Evolutionary conservation across 164 flowering plant species (phyloP), one percentile per base, ranked within the genome.

Genomic region (Tetrastigma voinierianum): DNA sequence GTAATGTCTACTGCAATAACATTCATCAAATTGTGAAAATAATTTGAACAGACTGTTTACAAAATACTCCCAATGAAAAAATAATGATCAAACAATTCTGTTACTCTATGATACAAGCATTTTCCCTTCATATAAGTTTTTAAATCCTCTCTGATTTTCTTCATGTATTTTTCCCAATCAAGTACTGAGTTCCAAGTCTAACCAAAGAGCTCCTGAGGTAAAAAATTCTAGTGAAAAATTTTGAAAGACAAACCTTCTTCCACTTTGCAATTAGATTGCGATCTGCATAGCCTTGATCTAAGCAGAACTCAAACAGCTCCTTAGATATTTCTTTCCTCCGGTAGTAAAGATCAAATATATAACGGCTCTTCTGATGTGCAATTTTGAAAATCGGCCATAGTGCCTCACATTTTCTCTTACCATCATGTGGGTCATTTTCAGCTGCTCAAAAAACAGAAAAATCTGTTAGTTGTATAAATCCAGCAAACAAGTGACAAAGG

Each of bases 281-380:
- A 65, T 90, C 96, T 16, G 90, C 97, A 77, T 91, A 86, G 12
- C 90, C 96, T 74, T 91, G 97, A 11, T 91, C 96, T 80, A 90
- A 70, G 69, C 97, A 91, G 69, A 88, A 91, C 62, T 91, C 97
- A 72, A 75, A 90, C 55, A 91, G 51, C 67, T 88, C 96, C 75
- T 82, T 83, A 2, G 94, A 84, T 55, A 91, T 91, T 67, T 91
- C 97, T 67, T 84, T 87, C 79, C 94, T 82, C 59, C 87, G 71
- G 72, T 91, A 78, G 69, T 88, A 91, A 44, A 90, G 87, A 54
- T 91, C 96, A 63, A 70, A 91, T 3, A 91, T 73, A 54, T 90
- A 91, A 46, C 96, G 92, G 66, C 96, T 91, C 80, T 86, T 88
- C 74, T 90, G 96, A 82, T 88, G 93, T 12, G 97, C 84, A 19